Evolutionary conservation across 257 asterid genomes (phyloP).

Genomic region (Avicennia marina): DNA sequence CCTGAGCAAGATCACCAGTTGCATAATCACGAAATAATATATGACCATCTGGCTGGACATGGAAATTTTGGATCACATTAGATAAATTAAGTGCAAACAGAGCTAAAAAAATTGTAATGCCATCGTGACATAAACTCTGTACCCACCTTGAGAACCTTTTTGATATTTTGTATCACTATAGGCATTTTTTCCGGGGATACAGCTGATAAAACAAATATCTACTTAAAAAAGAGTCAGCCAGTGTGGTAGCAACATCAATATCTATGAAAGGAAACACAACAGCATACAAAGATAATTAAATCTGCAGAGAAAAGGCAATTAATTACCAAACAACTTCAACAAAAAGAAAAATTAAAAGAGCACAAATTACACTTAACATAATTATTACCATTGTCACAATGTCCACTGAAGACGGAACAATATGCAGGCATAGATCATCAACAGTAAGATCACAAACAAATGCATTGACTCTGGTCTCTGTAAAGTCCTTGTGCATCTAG

Average conservation of each 20-base stretch:
- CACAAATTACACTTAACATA: no score
- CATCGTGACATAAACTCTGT: conserved; percentile 15
- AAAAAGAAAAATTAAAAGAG: not conserved
- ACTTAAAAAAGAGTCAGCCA: conserved; percentile 57
- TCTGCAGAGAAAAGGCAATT: not conserved
- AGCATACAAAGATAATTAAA: not conserved
- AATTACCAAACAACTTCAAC: not conserved
- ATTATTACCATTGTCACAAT: conserved; percentile 83
- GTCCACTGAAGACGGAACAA: conserved; percentile 87
- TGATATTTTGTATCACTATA: conserved; percentile 59
- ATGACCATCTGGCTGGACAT: conserved; percentile 74
- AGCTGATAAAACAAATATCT: conserved; percentile 98
- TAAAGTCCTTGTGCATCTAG: conserved; percentile 81
- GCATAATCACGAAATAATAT: conserved; percentile 95
- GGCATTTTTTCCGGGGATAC: conserved; percentile 96
- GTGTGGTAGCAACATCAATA: conserved; percentile 17
- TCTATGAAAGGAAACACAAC: conserved; percentile 6
- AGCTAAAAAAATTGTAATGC: not conserved
- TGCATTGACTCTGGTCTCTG: conserved; percentile 65
- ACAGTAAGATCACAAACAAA: conserved; percentile 81
- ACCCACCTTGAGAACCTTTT: conserved; percentile 78
- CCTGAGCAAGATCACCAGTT: conserved; percentile 99
- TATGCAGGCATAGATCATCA: conserved; percentile 61
- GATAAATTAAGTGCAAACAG: conserved; percentile 12
- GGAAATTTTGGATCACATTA: conserved; percentile 18